Conservation (phyloP, 768 basidiomycete species). For the Tricholoma saponaceum region DNA sequence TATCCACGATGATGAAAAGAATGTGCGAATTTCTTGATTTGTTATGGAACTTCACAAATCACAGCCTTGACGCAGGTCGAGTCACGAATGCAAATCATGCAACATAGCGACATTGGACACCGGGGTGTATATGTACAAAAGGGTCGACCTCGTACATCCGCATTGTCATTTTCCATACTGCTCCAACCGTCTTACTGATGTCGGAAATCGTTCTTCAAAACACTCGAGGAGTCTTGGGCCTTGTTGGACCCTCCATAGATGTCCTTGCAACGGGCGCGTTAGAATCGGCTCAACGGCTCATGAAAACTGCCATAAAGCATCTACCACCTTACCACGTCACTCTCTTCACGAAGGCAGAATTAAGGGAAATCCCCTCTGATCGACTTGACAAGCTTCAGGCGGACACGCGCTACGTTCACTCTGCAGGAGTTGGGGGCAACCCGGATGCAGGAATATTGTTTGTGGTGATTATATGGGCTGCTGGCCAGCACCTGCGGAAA, state of each 20-base stretch:
- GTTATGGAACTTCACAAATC: too few relatives aligned
- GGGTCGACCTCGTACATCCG: not conserved
- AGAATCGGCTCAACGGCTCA: not conserved
- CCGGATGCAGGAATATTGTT: conserved; percentile 31
- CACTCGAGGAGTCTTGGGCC: conserved; percentile 16
- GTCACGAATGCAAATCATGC: not conserved
- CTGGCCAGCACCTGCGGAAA: conserved; percentile 47
- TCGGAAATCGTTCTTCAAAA: conserved; percentile 7
- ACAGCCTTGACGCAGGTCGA: not conserved
- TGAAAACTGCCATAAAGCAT: not conserved
- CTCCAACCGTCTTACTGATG: not conserved
- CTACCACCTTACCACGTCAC: conserved; percentile 35
- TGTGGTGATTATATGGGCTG: conserved; percentile 52
- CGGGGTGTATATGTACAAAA: not conserved
- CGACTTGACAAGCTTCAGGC: conserved; percentile 18
- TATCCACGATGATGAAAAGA: too few relatives aligned
- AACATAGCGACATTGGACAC: not conserved
- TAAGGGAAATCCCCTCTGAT: conserved; percentile 21
- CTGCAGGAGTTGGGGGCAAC: conserved; percentile 39
- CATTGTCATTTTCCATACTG: not conserved
- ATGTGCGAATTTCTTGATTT: too few relatives aligned
- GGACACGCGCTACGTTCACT: conserved; percentile 28
- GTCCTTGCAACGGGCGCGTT: conserved; percentile 12
- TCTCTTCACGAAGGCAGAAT: conserved; percentile 35
- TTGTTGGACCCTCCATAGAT: conserved; percentile 16